Base-by-base conservation (phyloP, 257 asterid species). In the Plantago ovata region DNA sequence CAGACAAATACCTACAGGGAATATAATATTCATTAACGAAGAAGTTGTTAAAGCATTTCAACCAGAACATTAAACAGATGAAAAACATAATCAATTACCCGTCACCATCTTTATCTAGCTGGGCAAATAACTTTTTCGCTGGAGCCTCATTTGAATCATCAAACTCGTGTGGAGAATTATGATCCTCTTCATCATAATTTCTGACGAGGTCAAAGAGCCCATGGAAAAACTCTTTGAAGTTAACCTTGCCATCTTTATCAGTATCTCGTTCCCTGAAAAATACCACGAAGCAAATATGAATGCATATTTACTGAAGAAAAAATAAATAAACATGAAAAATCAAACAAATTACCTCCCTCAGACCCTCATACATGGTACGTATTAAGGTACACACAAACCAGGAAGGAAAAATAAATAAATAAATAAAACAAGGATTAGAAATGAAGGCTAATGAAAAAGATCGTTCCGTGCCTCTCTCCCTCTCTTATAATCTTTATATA, bases 61-160 rank as follows among this genome's bases (percentile, higher is more conserved):
- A 16, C 20, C 32, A 20, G 7, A 22, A 50, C 56, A 50, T 22
- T 36, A 50, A 50, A 49, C 10, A 19, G 18, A 20, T n/a, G 23
- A 49, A 50, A 61, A 42, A 45, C 58, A 36, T 20, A 63, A 62
- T 58, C 55, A 8, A 65, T 75, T 73, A 92, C 98, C 96, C 95
- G 43, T 92, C 98, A 9, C 94, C 84, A 71, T 88, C 89, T 80
- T 76, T 84, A 80, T 92, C 98, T 64, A 92, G 98, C 74, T 84
- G 81, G 16, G 69, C 53, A 63, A 92, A 88, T 85, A 85, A 68
- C 61, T 68, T 72, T 75, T 61, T 85, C 38, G 98, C 95, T 13
- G 94, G 83, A 67, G 87, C 78, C 68, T 84, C 92, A 32, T 24
- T 12, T 20, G 78, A 46, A 13, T 77, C 82, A 63, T 72, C 79